phyloP scores from a whole-genome alignment of 176 grass and related monocot species.

The Microstegium vimineum region DNA sequence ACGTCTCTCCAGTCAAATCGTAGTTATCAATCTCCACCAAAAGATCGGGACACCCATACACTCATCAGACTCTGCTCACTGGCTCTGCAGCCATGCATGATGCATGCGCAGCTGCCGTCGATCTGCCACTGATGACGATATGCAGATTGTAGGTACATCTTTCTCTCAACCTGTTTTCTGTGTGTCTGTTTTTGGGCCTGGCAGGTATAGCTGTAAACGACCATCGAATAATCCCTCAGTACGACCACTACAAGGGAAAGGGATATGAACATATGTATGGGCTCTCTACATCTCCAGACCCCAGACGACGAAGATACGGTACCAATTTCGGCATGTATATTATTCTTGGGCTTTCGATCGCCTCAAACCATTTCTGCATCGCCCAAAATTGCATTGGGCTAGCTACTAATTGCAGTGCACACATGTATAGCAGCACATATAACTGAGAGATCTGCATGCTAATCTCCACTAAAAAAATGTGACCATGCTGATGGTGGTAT shows the following conservation, averaged over 20 bases:
- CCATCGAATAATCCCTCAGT: too few relatives aligned
- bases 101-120: not conserved
- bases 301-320: not conserved
- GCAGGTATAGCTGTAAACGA: not conserved
- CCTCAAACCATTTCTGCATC: not conserved
- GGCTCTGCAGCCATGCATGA: not conserved
- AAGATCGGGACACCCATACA: too few relatives aligned
- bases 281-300: not conserved
- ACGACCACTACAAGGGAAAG: too few relatives aligned
- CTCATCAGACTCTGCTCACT: too few relatives aligned
- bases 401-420: too few relatives aligned
- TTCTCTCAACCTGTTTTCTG: not conserved
- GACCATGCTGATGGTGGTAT: not conserved
- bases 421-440: not conserved
- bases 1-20: too few relatives aligned
- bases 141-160: not conserved
- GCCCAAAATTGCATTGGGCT: not conserved
- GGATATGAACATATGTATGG: not conserved
- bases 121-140: not conserved
- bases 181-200: not conserved
- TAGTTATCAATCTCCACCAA: too few relatives aligned
- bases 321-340: not conserved
- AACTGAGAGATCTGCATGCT: too few relatives aligned
- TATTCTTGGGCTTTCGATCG: not conserved
- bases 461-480: too few relatives aligned